phyloP scores from a whole-genome alignment of 83 land plant species.

The Thuja plicata region DNA sequence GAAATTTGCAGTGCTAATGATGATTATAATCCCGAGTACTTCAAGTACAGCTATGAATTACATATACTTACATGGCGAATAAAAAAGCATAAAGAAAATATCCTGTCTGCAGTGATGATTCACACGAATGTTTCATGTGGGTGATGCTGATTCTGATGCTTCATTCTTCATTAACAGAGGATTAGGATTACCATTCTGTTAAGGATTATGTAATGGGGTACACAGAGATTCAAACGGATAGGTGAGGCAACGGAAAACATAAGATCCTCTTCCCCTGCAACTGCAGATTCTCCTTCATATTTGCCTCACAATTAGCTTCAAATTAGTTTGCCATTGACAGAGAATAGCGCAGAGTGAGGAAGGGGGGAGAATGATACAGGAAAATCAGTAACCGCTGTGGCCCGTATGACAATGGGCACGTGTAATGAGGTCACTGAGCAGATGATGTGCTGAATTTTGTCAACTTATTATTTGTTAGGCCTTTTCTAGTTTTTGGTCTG shows the following conservation, averaged over 20 bases:
- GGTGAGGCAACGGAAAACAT: too few species aligned
- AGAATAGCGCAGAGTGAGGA: background rate
- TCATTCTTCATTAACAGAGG: background rate
- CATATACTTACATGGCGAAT: background rate
- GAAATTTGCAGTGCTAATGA: conserved; percentile 14
- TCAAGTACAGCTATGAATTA: conserved; percentile 5
- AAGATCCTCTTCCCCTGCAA: background rate
- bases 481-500: background rate
- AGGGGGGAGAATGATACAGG: background rate
- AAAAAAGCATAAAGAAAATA: background rate
- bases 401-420: background rate
- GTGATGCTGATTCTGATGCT: too few species aligned
- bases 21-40: background rate
- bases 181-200: background rate
- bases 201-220: background rate
- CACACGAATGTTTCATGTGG: too few species aligned
- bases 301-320: background rate
- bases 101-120: too few species aligned
- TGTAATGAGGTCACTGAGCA: background rate
- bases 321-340: background rate
- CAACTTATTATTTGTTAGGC: background rate
- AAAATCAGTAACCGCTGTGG: background rate
- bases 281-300: background rate
- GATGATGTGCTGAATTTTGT: background rate
- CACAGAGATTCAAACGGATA: background rate